Evolutionary conservation across 2,329 filamentous ascomycete genomes (phyloP), one percentile per base, ranked within the genome.

Genomic region (Colletotrichum salicis): DNA sequence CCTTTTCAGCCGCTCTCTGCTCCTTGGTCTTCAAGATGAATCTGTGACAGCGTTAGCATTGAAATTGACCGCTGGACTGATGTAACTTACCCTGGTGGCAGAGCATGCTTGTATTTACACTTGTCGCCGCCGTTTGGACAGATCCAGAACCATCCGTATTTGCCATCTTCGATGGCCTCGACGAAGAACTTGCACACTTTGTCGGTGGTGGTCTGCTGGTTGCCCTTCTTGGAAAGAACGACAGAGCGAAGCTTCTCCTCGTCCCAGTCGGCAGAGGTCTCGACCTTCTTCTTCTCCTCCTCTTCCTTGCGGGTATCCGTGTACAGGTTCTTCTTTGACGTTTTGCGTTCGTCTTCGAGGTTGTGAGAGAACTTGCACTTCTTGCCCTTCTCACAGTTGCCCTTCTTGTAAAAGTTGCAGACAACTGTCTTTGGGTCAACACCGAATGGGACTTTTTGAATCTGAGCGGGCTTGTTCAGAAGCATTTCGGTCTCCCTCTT

Each of bases 131-230:
- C 95, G 79, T 98, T 98, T 58, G 96, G 96, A 88, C 96, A 99
- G 71, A 91, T 88, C 96, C 96, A 99, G 85, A 99, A 98, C 96
- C 96, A 99, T 74, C 96, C 96, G 79, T 99, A 99, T 84, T 98
- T 99, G 78, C 95, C 94, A 80, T 99, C 96, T 84, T 99, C 96
- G 74, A 99, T 96, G 31, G 96, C 96, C 76, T 95, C 92, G 80
- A 98, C 96, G 82, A 99, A 99, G 87, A 86, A 97, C 84, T 98
- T 99, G 94, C 96, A 99, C 76, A 99, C 96, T 85, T 98, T 99
- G 81, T 99, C 96, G 58, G 96, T 99, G 5, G 93, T 94, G 27
- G 95, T 97, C 81, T 92, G 91, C 72, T 97, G 96, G 83, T 99
- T 99, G 64, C 96, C 96, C 83, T 99, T 97, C 86, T 99, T 99